Conservation (phyloP, 768 basidiomycete species). For the Glaciozyma antarctica region DNA sequence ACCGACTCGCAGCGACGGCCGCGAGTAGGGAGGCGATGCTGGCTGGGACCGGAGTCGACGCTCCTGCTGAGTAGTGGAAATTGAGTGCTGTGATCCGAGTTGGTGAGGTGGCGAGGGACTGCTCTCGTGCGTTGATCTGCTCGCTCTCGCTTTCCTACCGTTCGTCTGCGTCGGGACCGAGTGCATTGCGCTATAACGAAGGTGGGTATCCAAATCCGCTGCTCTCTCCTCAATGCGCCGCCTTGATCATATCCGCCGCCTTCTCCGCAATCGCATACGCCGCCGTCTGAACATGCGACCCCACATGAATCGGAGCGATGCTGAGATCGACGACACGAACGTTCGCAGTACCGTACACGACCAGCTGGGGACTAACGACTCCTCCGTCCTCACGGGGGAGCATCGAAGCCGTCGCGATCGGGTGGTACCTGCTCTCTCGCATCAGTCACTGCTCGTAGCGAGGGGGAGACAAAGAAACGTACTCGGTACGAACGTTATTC, state of each 20-base stretch:
- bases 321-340: background rate
- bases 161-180: no score
- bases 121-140: no score
- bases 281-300: background rate
- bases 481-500: conserved; percentile 46
- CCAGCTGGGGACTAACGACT: conserved; percentile 45
- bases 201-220: background rate
- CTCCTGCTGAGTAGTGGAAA: background rate
- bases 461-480: background rate
- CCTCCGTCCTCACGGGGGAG: conserved; percentile 41
- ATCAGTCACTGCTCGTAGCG: no score
- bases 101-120: no score
- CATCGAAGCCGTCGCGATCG: conserved; percentile 39
- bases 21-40: conserved; percentile 81
- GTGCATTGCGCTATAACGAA: background rate
- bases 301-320: conserved; percentile 20
- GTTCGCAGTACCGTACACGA: conserved; percentile 29
- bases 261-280: conserved; percentile 22
- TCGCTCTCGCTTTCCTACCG: no score
- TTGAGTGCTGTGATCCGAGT: no score
- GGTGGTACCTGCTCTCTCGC: conserved; percentile 5
- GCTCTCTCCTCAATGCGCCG: no score
- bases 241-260: conserved; percentile 17
- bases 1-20: conserved; percentile 79
- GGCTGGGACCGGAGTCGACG: conserved; percentile 3